phyloP scores from a whole-genome alignment of 2,329 filamentous ascomycete species.

The Ceratocystis smalleyi region DNA sequence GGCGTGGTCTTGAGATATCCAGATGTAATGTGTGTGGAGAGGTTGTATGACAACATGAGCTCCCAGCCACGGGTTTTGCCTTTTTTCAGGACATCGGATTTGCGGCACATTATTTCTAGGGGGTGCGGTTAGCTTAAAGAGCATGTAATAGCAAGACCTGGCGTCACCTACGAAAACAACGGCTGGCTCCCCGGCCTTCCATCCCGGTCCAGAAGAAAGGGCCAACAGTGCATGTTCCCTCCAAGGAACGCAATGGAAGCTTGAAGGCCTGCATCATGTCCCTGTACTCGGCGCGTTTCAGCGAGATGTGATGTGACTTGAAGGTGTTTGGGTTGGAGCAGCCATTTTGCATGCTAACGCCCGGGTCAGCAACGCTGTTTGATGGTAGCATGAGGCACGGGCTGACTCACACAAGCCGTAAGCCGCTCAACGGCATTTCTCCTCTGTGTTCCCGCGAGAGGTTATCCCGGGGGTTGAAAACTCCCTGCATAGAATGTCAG shows the following conservation, averaged over 20 bases:
- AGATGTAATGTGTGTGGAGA: slow-evolving; percentile 39
- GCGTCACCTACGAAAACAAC: slow-evolving; percentile 36
- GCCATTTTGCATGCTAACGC: slow-evolving; percentile 37
- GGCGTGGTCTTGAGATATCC: slow-evolving; percentile 47
- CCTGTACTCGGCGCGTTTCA: slow-evolving; percentile 35
- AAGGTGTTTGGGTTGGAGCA: slow-evolving; percentile 44
- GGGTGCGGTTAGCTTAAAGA: background rate
- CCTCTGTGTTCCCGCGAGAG: slow-evolving; percentile 27
- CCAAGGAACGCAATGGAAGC: slow-evolving; percentile 42
- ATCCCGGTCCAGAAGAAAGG: slow-evolving; percentile 47
- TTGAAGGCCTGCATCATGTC: slow-evolving; percentile 40
- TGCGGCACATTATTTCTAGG: slow-evolving; percentile 43
- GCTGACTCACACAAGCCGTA: slow-evolving; percentile 38
- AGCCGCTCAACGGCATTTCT: slow-evolving; percentile 33
- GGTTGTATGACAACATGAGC: slow-evolving; percentile 44
- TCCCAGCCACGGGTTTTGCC: slow-evolving; percentile 49
- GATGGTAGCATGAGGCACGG: background rate
- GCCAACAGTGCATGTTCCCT: slow-evolving; percentile 43
- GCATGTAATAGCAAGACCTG: background rate
- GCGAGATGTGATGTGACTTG: slow-evolving; percentile 37
- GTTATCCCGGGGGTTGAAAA: slow-evolving; percentile 30
- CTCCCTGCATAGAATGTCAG: slow-evolving; percentile 29
- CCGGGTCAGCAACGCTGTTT: background rate
- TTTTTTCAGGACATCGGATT: slow-evolving; percentile 51
- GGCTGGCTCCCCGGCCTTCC: slow-evolving; percentile 41